Conservation (phyloP, 176 grass and related monocot genomes). For the bread wheat (Triticum aestivum) region DNA sequence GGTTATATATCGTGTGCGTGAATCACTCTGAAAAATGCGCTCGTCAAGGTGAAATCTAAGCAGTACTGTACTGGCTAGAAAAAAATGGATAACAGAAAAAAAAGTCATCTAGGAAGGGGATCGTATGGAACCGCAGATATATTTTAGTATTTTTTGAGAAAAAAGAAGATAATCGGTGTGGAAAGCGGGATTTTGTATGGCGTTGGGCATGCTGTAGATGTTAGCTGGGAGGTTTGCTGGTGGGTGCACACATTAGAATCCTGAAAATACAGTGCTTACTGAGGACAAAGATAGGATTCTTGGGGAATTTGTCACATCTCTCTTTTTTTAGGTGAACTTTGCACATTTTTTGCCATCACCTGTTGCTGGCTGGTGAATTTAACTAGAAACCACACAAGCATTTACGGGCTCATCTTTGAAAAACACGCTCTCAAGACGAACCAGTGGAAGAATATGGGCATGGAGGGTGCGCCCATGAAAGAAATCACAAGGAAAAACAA, state of each 20-base stretch:
- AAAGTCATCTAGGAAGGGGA: neutral
- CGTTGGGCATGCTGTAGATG: neutral
- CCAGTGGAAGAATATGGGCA: no score
- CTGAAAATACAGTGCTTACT: neutral
- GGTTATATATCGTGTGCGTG: neutral
- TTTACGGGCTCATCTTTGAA: no score
- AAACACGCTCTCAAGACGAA: no score
- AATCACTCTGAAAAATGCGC: neutral
- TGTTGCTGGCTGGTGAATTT: neutral
- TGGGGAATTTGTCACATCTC: no score
- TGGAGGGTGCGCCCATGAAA: no score
- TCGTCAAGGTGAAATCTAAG: neutral
- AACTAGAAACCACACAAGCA: neutral
- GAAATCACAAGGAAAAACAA: no score
- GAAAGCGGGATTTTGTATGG: neutral
- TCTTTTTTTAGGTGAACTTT: neutral
- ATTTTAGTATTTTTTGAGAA: no score
- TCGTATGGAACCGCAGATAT: neutral
- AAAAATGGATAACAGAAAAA: no score
- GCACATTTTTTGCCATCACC: neutral
- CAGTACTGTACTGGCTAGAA: neutral
- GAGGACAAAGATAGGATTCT: neutral
- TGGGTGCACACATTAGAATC: neutral
- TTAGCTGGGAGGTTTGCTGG: neutral
- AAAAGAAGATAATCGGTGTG: neutral